Conservation (phyloP, 345 rosid genomes). For the Alliaria petiolata region DNA sequence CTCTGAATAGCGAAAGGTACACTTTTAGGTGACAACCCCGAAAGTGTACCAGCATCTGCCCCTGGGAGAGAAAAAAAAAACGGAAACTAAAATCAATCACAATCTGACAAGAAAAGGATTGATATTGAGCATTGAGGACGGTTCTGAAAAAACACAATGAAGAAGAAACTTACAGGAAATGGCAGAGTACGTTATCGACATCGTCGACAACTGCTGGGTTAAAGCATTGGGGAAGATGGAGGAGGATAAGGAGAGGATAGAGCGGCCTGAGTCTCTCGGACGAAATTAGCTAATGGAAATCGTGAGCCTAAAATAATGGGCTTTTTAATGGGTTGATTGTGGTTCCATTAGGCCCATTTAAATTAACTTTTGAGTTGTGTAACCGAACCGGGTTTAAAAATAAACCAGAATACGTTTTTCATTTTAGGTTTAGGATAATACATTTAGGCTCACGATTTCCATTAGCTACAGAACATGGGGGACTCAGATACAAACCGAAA, state of each 20-base stretch:
- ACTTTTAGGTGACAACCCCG: slow-evolving; percentile 13
- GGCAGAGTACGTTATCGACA: slow-evolving; percentile 26
- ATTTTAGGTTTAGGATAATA: not conserved
- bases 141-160: not conserved
- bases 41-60: slow-evolving; percentile 19
- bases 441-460: too few species aligned
- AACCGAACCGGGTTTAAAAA: not conserved
- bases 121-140: not conserved
- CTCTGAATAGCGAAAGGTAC: slow-evolving; percentile 32
- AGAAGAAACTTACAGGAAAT: slow-evolving; percentile 22
- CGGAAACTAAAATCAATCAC: not conserved
- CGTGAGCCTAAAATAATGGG: not conserved
- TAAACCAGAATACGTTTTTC: not conserved
- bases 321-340: not conserved
- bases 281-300: not conserved
- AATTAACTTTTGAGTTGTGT: not conserved
- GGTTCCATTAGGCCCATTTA: not conserved
- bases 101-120: not conserved
- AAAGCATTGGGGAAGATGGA: slow-evolving; percentile 11
- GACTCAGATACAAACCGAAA: not conserved
- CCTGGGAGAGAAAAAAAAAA: not conserved
- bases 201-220: slow-evolving; percentile 11
- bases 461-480: too few species aligned
- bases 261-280: not conserved
- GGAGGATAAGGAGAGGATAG: slow-evolving; percentile 21